phyloP scores from a whole-genome alignment of 345 rosid genomes.

The Lepidium didymum region DNA sequence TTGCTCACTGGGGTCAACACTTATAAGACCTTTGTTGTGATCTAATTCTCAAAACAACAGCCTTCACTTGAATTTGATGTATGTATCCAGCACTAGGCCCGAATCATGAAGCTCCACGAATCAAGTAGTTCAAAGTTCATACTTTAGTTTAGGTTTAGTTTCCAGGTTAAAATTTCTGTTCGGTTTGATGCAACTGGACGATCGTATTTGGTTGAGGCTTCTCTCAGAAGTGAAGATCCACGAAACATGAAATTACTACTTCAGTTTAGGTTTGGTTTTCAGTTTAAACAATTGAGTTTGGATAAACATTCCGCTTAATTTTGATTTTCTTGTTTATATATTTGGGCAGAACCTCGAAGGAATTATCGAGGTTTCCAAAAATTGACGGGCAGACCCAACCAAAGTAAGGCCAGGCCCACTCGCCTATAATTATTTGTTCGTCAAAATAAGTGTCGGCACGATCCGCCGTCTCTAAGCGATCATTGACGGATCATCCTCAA shows the following conservation, averaged over 20 bases:
- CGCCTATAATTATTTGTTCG: slow-evolving; percentile 42
- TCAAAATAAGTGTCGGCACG: slow-evolving; percentile 63
- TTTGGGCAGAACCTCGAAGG: slow-evolving; percentile 24
- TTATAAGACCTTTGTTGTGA: not conserved
- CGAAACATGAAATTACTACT: too few species aligned
- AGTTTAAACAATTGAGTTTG: too few species aligned
- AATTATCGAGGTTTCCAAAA: slow-evolving; percentile 57
- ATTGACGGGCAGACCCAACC: slow-evolving; percentile 67
- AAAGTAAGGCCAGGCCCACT: slow-evolving; percentile 55
- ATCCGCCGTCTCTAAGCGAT: slow-evolving; percentile 75
- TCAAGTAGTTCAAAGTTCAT: too few species aligned
- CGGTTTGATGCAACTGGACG: not conserved
- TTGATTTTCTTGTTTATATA: too few species aligned
- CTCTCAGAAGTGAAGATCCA: too few species aligned
- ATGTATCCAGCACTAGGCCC: too few species aligned
- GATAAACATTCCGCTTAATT: too few species aligned
- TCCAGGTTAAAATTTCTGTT: not conserved
- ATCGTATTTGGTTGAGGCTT: too few species aligned
- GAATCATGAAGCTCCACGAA: too few species aligned
- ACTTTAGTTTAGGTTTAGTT: not conserved
- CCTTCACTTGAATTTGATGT: not conserved
- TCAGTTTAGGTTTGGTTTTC: too few species aligned
- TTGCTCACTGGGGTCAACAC: not conserved
- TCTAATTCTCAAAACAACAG: not conserved
- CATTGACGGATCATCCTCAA: slow-evolving; percentile 61